A percentile compares a stretch with the other conserved stretches of the same genome.
Conservation (phyloP, 2,329 filamentous ascomycete species). For the Aspergillus uvarum region DNA sequence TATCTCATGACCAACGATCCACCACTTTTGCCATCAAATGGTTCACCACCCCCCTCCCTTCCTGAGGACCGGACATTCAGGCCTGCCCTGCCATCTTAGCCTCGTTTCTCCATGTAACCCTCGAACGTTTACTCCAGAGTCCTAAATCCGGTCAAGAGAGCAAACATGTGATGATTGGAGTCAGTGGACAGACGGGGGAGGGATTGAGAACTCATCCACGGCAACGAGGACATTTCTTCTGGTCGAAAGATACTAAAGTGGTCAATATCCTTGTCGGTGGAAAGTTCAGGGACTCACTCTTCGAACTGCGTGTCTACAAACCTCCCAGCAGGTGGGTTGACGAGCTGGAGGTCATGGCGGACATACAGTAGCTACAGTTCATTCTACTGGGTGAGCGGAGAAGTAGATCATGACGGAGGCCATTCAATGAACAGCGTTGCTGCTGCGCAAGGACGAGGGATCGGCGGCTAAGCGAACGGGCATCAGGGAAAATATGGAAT, state of each 20-base stretch:
- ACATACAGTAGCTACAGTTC: not conserved
- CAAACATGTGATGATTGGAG: constrained; percentile 5
- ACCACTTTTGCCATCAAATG: not conserved
- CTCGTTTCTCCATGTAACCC: constrained; percentile 4
- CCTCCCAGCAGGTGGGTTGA: not conserved
- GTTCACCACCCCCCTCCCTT: not conserved
- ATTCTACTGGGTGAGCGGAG: not conserved
- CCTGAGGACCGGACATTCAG: not conserved
- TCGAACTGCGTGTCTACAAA: not conserved
- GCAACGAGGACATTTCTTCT: not conserved
- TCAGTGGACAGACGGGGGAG: constrained; percentile 1
- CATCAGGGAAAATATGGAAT: not conserved
- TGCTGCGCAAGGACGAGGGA: not conserved
- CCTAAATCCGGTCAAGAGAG: not conserved
- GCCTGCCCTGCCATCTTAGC: not conserved
- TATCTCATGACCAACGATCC: constrained; percentile 12
- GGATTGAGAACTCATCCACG: constrained; percentile 2
- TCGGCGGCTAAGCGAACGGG: constrained; percentile 8
- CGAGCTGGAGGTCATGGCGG: too few relatives aligned
- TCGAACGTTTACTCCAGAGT: not conserved
- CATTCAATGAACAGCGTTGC: too few relatives aligned
- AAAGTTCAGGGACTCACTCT: not conserved
- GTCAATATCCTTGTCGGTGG: not conserved
- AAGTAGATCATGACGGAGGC: not conserved
- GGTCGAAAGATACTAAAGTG: not conserved